These are phyloP conservation scores for Leccinum broughii DNA, from an alignment of 768 basidiomycete species.

Conservation along the genomic window DNA sequence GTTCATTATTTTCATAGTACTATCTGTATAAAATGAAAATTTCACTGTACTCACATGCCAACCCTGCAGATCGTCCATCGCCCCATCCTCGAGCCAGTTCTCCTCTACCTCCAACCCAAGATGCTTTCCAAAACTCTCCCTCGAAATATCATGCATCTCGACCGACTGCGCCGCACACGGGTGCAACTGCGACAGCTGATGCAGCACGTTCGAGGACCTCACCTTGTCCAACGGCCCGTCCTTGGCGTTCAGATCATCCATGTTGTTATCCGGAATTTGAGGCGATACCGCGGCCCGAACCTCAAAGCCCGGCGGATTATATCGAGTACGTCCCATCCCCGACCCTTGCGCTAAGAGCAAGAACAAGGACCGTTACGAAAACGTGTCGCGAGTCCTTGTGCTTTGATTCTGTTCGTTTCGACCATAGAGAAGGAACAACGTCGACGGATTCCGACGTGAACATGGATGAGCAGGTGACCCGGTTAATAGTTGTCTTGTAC, in stretches of 20 bases:
- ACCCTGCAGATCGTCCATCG: no score
- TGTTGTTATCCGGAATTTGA: slow-evolving; percentile 89
- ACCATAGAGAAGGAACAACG: neutral
- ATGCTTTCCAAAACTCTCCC: slow-evolving; percentile 35
- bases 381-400: neutral
- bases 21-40: no score
- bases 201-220: slow-evolving; percentile 55
- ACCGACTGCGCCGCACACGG: slow-evolving; percentile 79
- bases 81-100: no score
- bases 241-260: slow-evolving; percentile 88
- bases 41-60: no score
- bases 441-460: neutral
- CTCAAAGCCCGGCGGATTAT: neutral
- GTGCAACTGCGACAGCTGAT: slow-evolving; percentile 55
- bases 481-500: no score
- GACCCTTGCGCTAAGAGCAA: neutral
- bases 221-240: slow-evolving; percentile 81
- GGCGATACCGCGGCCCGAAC: slow-evolving; percentile 88
- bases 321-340: neutral
- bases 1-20: no score
- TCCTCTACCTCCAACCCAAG: no score
- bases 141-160: slow-evolving; percentile 80
- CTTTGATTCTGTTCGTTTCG: neutral
- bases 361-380: neutral
- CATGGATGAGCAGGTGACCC: neutral